phyloP scores from a whole-genome alignment of 1,139 yeast species.

The Suhomyces terraborum region DNA sequence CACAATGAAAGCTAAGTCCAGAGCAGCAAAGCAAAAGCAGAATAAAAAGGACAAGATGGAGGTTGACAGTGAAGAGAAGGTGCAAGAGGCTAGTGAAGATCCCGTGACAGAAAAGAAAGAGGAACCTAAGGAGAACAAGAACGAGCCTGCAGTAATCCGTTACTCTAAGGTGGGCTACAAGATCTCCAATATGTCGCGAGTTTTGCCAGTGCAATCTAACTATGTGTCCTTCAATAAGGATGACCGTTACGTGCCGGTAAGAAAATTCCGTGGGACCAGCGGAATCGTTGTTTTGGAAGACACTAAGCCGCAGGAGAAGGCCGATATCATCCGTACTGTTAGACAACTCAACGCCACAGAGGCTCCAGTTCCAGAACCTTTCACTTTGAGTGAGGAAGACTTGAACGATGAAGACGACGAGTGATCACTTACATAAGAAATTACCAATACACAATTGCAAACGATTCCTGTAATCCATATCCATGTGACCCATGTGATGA shows the following conservation, averaged over 20 bases:
- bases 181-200: slow-evolving; percentile 80
- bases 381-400: slow-evolving; percentile 59
- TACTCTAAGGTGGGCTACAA: slow-evolving; percentile 64
- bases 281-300: slow-evolving; percentile 85
- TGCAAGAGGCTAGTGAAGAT: slow-evolving; percentile 22
- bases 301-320: slow-evolving; percentile 63
- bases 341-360: slow-evolving; percentile 80
- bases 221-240: slow-evolving; percentile 77
- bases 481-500: no score
- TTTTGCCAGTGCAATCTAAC: slow-evolving; percentile 86
- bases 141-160: slow-evolving; percentile 37
- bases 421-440: neutral
- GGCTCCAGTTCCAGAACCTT: slow-evolving; percentile 92
- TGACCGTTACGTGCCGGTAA: slow-evolving; percentile 80
- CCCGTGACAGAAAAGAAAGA: slow-evolving; percentile 19
- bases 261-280: slow-evolving; percentile 73
- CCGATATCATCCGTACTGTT: slow-evolving; percentile 75
- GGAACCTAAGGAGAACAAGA: slow-evolving; percentile 27
- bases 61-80: slow-evolving; percentile 24
- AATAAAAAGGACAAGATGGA: slow-evolving; percentile 50
- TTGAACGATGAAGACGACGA: slow-evolving; percentile 33
- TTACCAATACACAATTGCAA: neutral
- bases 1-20: slow-evolving; percentile 87
- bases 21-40: slow-evolving; percentile 77
- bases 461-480: no score